Percentiles rank a stretch among this genome's conserved stretches.
phyloP scores from a whole-genome alignment of 164 flowering plant species.

The Annona cherimola region DNA sequence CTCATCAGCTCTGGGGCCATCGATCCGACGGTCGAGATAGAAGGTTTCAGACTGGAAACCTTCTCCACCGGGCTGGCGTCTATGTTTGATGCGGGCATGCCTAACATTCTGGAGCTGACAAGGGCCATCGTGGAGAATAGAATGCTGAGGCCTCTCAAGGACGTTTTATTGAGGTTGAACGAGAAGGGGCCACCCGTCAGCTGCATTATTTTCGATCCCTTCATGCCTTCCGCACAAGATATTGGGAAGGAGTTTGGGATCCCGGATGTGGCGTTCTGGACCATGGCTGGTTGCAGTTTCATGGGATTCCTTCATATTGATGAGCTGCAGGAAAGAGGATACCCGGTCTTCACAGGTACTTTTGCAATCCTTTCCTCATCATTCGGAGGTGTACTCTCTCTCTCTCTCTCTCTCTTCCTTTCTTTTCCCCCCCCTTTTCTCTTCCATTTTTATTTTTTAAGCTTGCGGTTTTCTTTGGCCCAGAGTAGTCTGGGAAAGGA shows the following conservation, averaged over 20 bases:
- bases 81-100: constrained; percentile 26
- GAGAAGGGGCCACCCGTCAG: constrained; percentile 28
- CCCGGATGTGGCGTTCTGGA: constrained; percentile 34
- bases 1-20: constrained; percentile 15
- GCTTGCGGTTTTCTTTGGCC: no score
- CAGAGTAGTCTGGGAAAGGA: no score
- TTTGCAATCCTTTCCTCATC: no score
- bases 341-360: no score
- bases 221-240: constrained; percentile 37
- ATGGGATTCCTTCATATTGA: constrained; percentile 27
- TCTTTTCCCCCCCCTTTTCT: no score
- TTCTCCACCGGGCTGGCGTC: constrained; percentile 45
- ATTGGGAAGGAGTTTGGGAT: constrained; percentile 35
- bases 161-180: constrained; percentile 23
- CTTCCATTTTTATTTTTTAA: no score
- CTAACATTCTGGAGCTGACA: constrained; percentile 30
- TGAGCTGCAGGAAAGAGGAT: constrained; percentile 25
- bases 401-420: no score
- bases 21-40: constrained; percentile 16
- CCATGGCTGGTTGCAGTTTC: constrained; percentile 40
- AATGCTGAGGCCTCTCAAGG: constrained; percentile 22
- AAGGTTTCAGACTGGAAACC: constrained; percentile 31
- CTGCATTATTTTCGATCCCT: constrained; percentile 35
- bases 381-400: no score
- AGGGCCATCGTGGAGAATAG: constrained; percentile 16